Evolutionary conservation across 176 grass and related monocot genomes (phyloP).

Genomic region (Juncus effusus): DNA sequence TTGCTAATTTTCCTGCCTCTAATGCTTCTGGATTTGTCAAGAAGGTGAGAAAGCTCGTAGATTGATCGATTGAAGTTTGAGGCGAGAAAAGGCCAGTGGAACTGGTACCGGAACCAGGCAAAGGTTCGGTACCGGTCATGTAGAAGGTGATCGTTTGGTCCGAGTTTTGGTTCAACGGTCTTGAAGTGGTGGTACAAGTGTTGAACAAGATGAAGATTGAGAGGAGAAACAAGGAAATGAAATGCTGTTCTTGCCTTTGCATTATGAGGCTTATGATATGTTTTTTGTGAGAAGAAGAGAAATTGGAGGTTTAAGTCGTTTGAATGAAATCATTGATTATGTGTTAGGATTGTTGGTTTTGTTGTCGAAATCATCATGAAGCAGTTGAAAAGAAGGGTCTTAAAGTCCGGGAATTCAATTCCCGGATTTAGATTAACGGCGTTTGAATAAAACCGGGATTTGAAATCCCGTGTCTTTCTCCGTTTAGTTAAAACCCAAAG

Average conservation of each 20-base stretch:
- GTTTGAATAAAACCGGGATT: neutral
- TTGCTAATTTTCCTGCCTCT: constrained; percentile 24
- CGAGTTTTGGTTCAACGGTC: constrained; percentile 21
- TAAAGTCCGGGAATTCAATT: neutral
- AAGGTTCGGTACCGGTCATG: constrained; percentile 26
- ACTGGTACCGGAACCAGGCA: neutral
- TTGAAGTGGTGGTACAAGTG: constrained; percentile 16
- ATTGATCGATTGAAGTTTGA: constrained; percentile 24
- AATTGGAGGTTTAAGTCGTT: neutral
- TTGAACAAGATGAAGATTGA: constrained; percentile 25
- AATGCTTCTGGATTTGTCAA: constrained; percentile 37
- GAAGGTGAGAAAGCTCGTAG: constrained; percentile 37
- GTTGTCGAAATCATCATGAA: constrained; percentile 6
- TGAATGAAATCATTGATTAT: neutral
- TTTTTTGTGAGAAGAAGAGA: neutral
- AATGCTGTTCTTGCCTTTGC: neutral
- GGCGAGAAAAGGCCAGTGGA: constrained; percentile 27
- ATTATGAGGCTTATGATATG: constrained; percentile 20
- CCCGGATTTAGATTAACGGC: neutral
- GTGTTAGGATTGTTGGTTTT: neutral
- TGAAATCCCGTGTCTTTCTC: too few species aligned
- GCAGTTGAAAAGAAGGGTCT: constrained; percentile 16
- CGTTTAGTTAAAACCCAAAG: neutral
- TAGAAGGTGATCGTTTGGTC: constrained; percentile 52
- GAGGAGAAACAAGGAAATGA: constrained; percentile 27